phyloP scores from a whole-genome alignment of 1,139 yeast genomes.

The Saccharomyces pastorianus region DNA sequence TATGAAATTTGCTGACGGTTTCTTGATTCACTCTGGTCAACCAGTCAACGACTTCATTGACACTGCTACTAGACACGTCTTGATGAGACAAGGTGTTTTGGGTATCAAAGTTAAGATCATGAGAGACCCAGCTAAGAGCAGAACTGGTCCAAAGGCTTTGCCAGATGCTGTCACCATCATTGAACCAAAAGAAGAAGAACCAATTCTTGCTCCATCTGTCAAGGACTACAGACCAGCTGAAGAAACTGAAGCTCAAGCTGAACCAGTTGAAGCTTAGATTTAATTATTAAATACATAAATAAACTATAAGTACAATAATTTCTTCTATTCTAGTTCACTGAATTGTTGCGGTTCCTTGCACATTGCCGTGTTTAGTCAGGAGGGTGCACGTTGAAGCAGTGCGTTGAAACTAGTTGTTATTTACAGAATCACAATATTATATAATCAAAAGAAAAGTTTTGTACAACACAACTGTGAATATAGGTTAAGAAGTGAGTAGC shows the following conservation, averaged over 20 bases:
- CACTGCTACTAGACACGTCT: conserved; percentile 98
- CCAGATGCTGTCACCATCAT: conserved; percentile 94
- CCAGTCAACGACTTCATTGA: conserved; percentile 98
- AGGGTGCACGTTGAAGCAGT: not conserved
- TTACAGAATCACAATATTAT: conserved; percentile 6
- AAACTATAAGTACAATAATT: not conserved
- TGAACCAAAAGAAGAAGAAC: conserved; percentile 97
- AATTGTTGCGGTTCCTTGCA: not conserved
- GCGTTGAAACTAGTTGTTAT: conserved; percentile 1
- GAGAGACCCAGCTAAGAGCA: conserved; percentile 96
- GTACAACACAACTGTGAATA: not conserved
- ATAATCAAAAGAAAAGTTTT: not conserved
- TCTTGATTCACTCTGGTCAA: conserved; percentile 99
- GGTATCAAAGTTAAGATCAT: conserved; percentile 99
- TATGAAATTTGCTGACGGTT: conserved; percentile 99
- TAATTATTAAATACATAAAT: conserved; percentile 7
- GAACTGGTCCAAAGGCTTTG: conserved; percentile 81
- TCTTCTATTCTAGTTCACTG: not conserved
- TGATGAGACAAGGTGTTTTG: conserved; percentile 99
- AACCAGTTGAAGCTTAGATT: conserved; percentile 29
- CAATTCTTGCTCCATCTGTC: conserved; percentile 78
- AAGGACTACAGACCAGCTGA: conserved; percentile 55
- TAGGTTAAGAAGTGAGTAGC: not conserved
- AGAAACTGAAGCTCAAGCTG: conserved; percentile 29
- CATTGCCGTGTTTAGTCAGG: not conserved